Evolutionary conservation across 495 filamentous ascomycete genomes (phyloP), one percentile per base, ranked within the genome.

Genomic region (Apodospora peruviana): DNA sequence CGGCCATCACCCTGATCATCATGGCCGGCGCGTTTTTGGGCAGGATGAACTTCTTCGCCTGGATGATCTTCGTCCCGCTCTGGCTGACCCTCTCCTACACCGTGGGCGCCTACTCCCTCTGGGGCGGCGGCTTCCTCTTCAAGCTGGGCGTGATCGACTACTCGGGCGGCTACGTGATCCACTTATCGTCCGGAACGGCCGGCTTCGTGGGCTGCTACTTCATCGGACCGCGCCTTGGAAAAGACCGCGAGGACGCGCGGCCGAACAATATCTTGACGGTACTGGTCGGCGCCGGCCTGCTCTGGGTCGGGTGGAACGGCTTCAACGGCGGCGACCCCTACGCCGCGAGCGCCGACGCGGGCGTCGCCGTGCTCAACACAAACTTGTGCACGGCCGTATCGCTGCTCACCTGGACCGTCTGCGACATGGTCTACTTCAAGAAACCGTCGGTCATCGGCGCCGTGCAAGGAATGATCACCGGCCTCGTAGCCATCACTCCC

Each of bases 241-340:
- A 65, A 10, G 77, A 80, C 54, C 69, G 70, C 16, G 74, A 78
- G 23, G 70, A 72, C 46, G 72, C 71, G 50, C 64, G 60, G 16
- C 77, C 77, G 1, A 77, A 78, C 65, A 80, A 78, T 53, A 66
- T 78, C 39, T 50, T 74, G 12, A 63, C 72, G 22, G 69, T 76
- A 53, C 51, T 80, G 23, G 66, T 75, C 22, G 77, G 77, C 27
- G 75, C 75, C 2, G 76, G 76, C 23, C 75, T 80, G 29, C 68
- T 80, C n/a, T 80, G 77, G 77, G 66, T 76, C 24, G 76, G 76
- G 57, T 80, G 76, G 76, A 78, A 78, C 61, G 76, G 76, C 23
- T 80, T 80, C 69, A 79, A 80, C 47, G 76, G 76, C 35, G 77
- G 77, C 50, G 77, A 79, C 57, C 77, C 77, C 9, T 79, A 79